A percentile compares a stretch with the other conserved stretches of the same genome.
These are phyloP conservation scores for Termitomyces heimii DNA, from an alignment of 768 basidiomycete species.

Conservation along the genomic window DNA sequence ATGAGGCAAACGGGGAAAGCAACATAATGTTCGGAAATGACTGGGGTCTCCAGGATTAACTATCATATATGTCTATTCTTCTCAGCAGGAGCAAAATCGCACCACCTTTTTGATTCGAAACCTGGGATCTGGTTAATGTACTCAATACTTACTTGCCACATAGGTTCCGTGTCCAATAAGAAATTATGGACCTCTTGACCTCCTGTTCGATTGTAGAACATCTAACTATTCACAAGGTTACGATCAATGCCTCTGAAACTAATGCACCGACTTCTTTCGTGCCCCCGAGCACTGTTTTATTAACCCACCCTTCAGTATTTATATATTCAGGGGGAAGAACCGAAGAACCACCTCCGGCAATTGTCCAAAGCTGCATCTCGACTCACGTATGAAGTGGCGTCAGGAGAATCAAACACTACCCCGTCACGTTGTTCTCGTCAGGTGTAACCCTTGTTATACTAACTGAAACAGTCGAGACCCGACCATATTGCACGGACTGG, in stretches of 20 bases:
- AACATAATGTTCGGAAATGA: slow-evolving; percentile 32
- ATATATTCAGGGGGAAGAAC: neutral
- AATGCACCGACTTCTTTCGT: neutral
- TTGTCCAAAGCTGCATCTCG: neutral
- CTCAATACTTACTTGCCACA: neutral
- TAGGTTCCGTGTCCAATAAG: neutral
- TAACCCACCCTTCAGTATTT: neutral
- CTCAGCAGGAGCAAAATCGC: neutral
- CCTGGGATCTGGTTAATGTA: neutral
- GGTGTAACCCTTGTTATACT: neutral
- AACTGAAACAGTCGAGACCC: neutral
- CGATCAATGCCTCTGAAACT: neutral
- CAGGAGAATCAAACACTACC: neutral
- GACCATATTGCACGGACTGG: neutral
- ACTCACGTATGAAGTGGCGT: slow-evolving; percentile 1
- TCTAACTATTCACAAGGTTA: neutral
- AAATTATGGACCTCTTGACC: neutral
- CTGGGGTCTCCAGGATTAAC: slow-evolving; percentile 22
- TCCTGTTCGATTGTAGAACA: neutral
- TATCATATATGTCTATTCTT: neutral
- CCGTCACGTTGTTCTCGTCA: neutral
- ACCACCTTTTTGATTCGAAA: neutral
- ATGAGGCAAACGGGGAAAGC: slow-evolving; percentile 29
- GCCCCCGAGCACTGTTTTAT: neutral
- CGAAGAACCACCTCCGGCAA: neutral